Evolutionary conservation across 2,329 filamentous ascomycete species (phyloP).

Genomic region (Penicillium decumbens): DNA sequence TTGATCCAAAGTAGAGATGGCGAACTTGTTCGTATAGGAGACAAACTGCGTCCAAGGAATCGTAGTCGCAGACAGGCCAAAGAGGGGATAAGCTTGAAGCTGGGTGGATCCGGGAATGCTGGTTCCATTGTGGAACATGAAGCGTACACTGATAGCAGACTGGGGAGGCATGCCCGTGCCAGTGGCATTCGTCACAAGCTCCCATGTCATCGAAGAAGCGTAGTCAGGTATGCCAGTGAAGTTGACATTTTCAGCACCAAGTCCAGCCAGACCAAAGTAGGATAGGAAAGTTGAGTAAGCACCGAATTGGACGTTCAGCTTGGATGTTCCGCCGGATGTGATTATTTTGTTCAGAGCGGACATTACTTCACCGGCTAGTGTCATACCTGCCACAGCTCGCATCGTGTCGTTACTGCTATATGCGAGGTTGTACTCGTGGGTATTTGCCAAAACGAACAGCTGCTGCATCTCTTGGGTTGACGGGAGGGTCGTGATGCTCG

Average conservation of each 20-base stretch:
- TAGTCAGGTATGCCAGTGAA: conserved; percentile 75
- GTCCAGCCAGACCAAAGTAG: conserved; percentile 55
- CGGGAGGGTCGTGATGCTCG: conserved; percentile 14
- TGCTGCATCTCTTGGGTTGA: conserved; percentile 44
- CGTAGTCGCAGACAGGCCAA: conserved; percentile 51
- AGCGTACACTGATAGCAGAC: conserved; percentile 52
- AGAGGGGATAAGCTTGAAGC: conserved; percentile 53
- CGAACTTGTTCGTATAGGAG: conserved; percentile 57
- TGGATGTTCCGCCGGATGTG: conserved; percentile 28
- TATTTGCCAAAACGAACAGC: conserved; percentile 65
- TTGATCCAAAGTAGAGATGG: conserved; percentile 55
- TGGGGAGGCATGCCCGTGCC: conserved; percentile 34
- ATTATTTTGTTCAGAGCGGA: conserved; percentile 40
- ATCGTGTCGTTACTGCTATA: conserved; percentile 57
- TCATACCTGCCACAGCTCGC: conserved; percentile 51
- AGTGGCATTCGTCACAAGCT: conserved; percentile 54
- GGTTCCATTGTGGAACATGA: conserved; percentile 56
- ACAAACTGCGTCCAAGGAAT: conserved; percentile 68
- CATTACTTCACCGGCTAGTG: conserved; percentile 59
- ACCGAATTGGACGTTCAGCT: conserved; percentile 52
- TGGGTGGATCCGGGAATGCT: conserved; percentile 41
- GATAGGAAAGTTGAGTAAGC: conserved; percentile 55
- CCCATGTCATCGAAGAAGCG: conserved; percentile 71
- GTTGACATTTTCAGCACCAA: conserved; percentile 47
- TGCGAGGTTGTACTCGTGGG: conserved; percentile 72